Evolutionary conservation across 306 rosid species (phyloP).

Genomic region (Vigna reflexopilosa): DNA sequence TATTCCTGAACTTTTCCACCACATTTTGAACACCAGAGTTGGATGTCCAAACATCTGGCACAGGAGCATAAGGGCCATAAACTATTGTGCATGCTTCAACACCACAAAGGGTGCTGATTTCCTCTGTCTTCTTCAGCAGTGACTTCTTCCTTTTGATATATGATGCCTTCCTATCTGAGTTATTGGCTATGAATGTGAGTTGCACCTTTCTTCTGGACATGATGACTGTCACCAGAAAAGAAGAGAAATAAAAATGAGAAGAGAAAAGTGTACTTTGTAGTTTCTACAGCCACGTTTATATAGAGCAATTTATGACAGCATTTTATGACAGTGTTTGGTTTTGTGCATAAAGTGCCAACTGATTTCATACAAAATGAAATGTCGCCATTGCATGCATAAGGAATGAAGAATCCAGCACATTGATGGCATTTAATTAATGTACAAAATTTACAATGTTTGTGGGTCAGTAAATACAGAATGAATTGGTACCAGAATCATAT

Average conservation of each 20-base stretch:
- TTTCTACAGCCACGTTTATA: not conserved
- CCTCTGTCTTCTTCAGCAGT: not conserved
- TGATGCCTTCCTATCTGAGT: not conserved
- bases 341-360: not conserved
- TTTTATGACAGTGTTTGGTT: not conserved
- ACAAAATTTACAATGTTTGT: not conserved
- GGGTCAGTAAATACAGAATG: not conserved
- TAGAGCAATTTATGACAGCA: not conserved
- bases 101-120: not conserved
- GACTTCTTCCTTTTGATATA: not conserved
- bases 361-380: not conserved
- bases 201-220: not conserved
- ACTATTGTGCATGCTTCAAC: not conserved
- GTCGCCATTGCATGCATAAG: not conserved
- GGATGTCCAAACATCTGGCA: not conserved
- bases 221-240: not conserved
- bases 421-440: not conserved
- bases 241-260: not conserved
- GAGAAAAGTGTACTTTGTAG: not conserved
- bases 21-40: not conserved
- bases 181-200: not conserved
- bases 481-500: not conserved
- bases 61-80: not conserved
- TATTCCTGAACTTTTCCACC: not conserved
- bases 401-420: not conserved